Percentiles rank a stretch among this genome's conserved stretches.
These are phyloP conservation scores for Plasmodium knowlesi DNA, from an alignment of 169 alveolate genomes.

Conservation along the genomic window DNA sequence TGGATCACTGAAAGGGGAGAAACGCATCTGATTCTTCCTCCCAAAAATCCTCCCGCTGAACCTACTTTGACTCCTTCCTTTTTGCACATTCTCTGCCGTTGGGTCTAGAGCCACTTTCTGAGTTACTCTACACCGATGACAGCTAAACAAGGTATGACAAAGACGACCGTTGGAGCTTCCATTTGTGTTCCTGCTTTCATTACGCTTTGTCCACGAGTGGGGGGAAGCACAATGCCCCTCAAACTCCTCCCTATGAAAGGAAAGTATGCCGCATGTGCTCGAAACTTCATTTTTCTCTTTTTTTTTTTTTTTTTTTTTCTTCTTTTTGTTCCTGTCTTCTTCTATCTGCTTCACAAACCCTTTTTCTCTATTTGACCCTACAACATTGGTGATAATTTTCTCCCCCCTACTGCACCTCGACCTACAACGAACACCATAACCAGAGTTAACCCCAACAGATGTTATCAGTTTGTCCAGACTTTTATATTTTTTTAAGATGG, in stretches of 20 bases:
- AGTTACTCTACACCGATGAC: neutral
- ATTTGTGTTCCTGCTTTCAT: neutral
- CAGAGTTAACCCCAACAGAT: neutral
- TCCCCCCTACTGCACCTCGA: no score
- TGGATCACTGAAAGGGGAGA: neutral
- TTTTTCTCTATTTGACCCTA: neutral
- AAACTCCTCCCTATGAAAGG: neutral
- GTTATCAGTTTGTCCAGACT: neutral
- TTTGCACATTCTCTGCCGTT: neutral
- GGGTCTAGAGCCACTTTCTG: neutral
- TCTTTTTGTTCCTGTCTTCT: neutral
- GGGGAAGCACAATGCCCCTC: neutral
- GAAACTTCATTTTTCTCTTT: neutral
- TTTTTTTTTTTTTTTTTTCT: neutral
- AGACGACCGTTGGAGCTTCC: neutral
- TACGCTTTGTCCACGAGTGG: neutral
- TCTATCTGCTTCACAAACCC: neutral
- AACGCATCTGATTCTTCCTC: neutral
- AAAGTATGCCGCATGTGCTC: neutral
- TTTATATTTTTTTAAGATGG: constrained; percentile 1
- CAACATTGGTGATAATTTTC: neutral
- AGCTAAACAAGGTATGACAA: neutral
- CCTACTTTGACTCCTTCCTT: neutral
- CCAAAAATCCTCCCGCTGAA: neutral
- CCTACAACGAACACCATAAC: neutral